Evolutionary conservation across 2,329 filamentous ascomycete species (phyloP).

Genomic region (Penicillium sp.): DNA sequence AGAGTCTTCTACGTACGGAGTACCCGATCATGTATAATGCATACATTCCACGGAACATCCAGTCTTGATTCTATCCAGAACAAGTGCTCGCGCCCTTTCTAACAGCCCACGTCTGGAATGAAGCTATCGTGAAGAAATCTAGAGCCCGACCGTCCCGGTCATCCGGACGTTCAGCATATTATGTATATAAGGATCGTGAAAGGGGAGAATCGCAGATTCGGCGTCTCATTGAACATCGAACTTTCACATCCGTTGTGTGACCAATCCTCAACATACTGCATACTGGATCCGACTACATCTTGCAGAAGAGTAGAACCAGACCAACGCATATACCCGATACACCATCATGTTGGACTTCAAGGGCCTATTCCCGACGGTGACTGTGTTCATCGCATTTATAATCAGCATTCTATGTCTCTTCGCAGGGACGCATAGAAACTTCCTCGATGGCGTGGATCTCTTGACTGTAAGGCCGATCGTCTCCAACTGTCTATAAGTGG

Average conservation of each 20-base stretch:
- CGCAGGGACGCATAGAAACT: slow-evolving; percentile 55
- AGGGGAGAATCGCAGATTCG: background rate
- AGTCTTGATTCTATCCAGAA: background rate
- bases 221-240: background rate
- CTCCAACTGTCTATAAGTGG: background rate
- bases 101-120: slow-evolving; percentile 23
- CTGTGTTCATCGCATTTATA: slow-evolving; percentile 55
- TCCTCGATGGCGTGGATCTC: slow-evolving; percentile 58
- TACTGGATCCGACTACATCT: background rate
- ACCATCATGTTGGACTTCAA: slow-evolving; percentile 17
- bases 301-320: background rate
- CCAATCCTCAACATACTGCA: background rate
- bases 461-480: slow-evolving; percentile 48
- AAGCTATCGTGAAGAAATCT: slow-evolving; percentile 7
- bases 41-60: background rate
- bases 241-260: background rate
- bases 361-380: slow-evolving; percentile 49
- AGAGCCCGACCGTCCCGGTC: background rate
- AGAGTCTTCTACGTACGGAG: too few species aligned
- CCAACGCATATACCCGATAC: background rate
- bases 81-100: background rate
- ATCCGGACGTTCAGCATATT: background rate
- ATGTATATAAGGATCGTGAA: slow-evolving; percentile 17
- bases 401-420: slow-evolving; percentile 61
- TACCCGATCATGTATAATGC: background rate